Conservation (phyloP, 306 rosid species). For the Potentilla sterilis region DNA sequence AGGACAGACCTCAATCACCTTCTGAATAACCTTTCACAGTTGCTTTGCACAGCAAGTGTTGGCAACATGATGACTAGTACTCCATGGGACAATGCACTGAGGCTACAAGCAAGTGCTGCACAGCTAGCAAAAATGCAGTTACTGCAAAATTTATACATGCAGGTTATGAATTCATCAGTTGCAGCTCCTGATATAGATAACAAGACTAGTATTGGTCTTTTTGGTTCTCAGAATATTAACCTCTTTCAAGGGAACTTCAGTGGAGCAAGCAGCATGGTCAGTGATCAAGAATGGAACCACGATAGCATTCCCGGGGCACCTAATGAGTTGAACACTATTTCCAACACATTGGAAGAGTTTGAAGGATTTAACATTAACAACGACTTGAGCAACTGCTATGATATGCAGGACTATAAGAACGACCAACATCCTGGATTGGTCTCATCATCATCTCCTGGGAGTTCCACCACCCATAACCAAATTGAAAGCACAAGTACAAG, state of each 20-base stretch:
- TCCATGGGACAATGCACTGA: constrained; percentile 47
- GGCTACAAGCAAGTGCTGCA: constrained; percentile 49
- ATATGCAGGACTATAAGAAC: constrained; percentile 21
- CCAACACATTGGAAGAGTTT: constrained; percentile 30
- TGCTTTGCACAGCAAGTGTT: constrained; percentile 43
- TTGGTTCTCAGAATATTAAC: constrained; percentile 37
- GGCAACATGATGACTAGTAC: constrained; percentile 18
- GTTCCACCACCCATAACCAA: constrained; percentile 26
- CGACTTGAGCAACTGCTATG: constrained; percentile 14
- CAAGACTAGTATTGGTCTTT: constrained; percentile 18
- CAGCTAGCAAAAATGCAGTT: constrained; percentile 62
- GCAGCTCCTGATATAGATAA: constrained; percentile 34
- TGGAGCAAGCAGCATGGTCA: constrained; percentile 2
- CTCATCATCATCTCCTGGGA: constrained; percentile 31
- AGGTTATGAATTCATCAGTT: constrained; percentile 35
- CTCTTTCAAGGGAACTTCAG: constrained; percentile 23
- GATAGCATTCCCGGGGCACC: not conserved
- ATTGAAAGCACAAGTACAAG: constrained; percentile 29
- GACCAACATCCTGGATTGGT: constrained; percentile 46
- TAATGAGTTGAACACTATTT: constrained; percentile 19
- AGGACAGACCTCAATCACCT: constrained; percentile 67
- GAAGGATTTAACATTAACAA: constrained; percentile 16
- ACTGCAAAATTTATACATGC: constrained; percentile 52
- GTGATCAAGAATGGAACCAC: not conserved
- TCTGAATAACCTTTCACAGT: constrained; percentile 43